Conservation (phyloP, 1,139 yeast species). For the Pichia sp. region DNA sequence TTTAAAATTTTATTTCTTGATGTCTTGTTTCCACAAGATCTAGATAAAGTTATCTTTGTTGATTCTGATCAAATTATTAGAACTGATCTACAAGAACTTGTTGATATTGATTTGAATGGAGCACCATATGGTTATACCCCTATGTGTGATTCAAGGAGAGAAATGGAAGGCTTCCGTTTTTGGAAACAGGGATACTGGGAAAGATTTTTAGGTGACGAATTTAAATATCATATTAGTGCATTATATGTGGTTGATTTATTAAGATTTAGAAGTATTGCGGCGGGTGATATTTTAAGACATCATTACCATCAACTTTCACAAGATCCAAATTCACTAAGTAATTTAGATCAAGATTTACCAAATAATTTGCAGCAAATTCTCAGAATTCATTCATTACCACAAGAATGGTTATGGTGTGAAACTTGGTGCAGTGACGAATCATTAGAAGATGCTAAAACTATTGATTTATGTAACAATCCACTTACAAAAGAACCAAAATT, state of each 20-base stretch:
- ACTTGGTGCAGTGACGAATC: constrained; percentile 81
- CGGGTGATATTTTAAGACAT: constrained; percentile 77
- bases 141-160: constrained; percentile 77
- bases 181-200: constrained; percentile 96
- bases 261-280: constrained; percentile 54
- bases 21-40: constrained; percentile 73
- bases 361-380: constrained; percentile 69
- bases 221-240: constrained; percentile 79
- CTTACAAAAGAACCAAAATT: constrained; percentile 71
- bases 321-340: constrained; percentile 73
- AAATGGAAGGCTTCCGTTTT: constrained; percentile 81
- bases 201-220: constrained; percentile 48
- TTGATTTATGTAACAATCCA: constrained; percentile 81
- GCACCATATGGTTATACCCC: constrained; percentile 84
- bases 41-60: constrained; percentile 73
- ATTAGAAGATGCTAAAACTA: constrained; percentile 59
- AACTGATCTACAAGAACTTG: constrained; percentile 63
- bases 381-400: constrained; percentile 67
- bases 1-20: constrained; percentile 82
- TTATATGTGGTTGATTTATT: constrained; percentile 73
- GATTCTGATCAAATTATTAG: constrained; percentile 82
- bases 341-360: constrained; percentile 88
- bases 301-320: constrained; percentile 80
- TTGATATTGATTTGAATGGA: constrained; percentile 60
- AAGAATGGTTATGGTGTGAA: constrained; percentile 91